Base-by-base conservation (phyloP, 495 filamentous ascomycete species). In the Penicillium soppii region DNA sequence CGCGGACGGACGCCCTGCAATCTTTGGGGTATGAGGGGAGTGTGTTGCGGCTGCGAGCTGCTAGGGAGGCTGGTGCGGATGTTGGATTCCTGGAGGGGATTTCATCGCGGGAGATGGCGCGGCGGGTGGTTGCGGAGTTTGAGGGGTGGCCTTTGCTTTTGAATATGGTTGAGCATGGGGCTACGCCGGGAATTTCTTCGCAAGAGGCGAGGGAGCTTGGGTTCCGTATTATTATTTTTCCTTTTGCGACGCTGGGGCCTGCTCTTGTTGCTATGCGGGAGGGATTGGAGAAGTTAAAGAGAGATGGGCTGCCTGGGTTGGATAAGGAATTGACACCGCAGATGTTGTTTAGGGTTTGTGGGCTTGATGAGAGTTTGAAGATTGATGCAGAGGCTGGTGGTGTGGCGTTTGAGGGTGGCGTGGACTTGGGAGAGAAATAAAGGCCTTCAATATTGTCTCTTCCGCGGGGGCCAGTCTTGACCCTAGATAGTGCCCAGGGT, bases 131-230 rank as follows among this genome's bases (percentile, higher is more conserved):
- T 2, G 59, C 70, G 30, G 82, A 82, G 22, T 66, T 88, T 29
- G 76, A 72, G 12, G 74, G 74, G 25, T 81, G 76, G 72, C 85
- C 85, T n/a, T 62, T 87, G 35, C 48, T 86, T 25, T 62, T 88
- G 47, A 89, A 89, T 59, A 83, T 81, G 60, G 86, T 89, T 10
- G 79, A 81, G 57, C 76, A 82, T 56, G 83, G 86, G 13, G 72
- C 77, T 32, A 82, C 78, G 19, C 85, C 85, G 16, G 58, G 73
- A 13, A 80, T 86, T 41, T 79, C 75, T n/a, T 76, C 77, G 23
- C 53, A 71, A 5, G 80, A 86, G 68, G 82, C 85, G 5, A 58
- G 68, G 47, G 74, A 80, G 53, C 61, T 88, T 50, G 85, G 86
- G 2, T 89, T 82, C 57, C 69, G 71, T 20, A 77, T 88, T 22